These are phyloP conservation scores for Claviceps digitariae DNA, from an alignment of 2,329 filamentous ascomycete species.

Conservation along the genomic window DNA sequence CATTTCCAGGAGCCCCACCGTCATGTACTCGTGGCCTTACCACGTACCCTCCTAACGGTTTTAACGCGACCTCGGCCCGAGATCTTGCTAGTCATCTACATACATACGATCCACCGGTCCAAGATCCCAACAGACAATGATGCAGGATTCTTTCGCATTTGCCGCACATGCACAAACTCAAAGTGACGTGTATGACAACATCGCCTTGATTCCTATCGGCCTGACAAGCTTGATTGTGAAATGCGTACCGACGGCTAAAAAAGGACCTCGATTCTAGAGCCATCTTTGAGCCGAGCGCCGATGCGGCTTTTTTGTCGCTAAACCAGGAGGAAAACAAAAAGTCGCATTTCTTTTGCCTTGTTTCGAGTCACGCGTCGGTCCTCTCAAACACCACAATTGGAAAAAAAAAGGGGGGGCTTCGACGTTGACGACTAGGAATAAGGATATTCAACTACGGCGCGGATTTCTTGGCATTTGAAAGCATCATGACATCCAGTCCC, in stretches of 20 bases:
- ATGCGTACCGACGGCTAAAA: background rate
- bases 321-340: background rate
- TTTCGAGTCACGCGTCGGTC: background rate
- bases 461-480: background rate
- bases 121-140: background rate
- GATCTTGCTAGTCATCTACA: background rate
- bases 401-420: background rate
- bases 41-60: background rate
- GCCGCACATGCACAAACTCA: background rate
- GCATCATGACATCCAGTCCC: conserved; percentile 14
- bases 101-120: background rate
- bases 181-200: background rate
- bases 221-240: background rate
- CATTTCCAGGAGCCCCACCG: background rate
- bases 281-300: background rate
- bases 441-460: background rate
- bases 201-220: background rate
- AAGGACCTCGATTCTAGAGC: background rate
- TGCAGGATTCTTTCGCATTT: background rate
- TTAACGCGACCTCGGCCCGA: background rate
- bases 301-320: background rate
- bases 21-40: background rate
- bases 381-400: background rate
- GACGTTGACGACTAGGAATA: background rate
- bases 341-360: background rate